Conservation (phyloP, 2,329 filamentous ascomycete genomes). For the Curvularia eragrostidis region DNA sequence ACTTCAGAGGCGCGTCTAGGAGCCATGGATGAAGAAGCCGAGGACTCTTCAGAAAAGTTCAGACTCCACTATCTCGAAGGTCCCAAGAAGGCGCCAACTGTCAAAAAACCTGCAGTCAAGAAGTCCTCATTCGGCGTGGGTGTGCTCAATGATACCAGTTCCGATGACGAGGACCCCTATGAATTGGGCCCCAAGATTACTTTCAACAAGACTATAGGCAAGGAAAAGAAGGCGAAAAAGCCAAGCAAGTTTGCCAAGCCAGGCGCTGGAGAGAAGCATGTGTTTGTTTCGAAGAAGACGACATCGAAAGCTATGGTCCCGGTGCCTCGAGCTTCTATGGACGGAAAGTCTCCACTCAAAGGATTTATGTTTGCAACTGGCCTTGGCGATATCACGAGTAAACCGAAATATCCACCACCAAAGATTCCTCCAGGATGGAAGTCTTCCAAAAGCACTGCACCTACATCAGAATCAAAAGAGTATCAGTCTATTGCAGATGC, state of each 20-base stretch:
- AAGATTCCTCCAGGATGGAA: conserved; percentile 77
- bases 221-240: conserved; percentile 75
- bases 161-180: conserved; percentile 94
- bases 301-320: conserved; percentile 55
- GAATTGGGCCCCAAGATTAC: conserved; percentile 89
- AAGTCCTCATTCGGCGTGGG: conserved; percentile 86
- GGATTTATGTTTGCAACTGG: conserved; percentile 75
- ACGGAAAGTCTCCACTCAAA: conserved; percentile 78
- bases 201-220: conserved; percentile 82
- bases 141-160: conserved; percentile 88
- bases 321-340: conserved; percentile 71
- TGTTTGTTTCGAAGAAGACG: conserved; percentile 76
- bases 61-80: conserved; percentile 35
- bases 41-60: conserved; percentile 20
- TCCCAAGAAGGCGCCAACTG: conserved; percentile 21
- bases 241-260: conserved; percentile 65
- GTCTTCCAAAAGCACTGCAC: conserved; percentile 55
- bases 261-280: conserved; percentile 68
- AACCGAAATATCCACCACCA: conserved; percentile 66
- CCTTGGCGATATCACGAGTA: conserved; percentile 51
- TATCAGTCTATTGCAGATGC: conserved; percentile 75
- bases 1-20: conserved; percentile 63
- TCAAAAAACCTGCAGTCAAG: conserved; percentile 56
- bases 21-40: conserved; percentile 36
- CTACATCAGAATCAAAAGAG: conserved; percentile 42